Base-by-base conservation (phyloP, 257 asterid genomes). In the Solanum paucissectum region DNA sequence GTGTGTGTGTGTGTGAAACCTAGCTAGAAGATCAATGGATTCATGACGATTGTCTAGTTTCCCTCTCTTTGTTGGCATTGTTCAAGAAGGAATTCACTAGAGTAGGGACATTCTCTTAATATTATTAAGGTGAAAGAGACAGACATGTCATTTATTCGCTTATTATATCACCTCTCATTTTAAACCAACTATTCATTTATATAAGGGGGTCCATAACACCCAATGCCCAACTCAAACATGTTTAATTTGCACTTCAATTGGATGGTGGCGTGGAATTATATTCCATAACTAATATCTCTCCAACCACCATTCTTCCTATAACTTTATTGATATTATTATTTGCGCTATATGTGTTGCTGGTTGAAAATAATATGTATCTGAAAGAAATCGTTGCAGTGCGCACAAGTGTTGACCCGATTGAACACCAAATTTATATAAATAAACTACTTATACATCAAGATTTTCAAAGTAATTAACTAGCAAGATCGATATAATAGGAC, bases 331-430 rank as follows among this genome's bases (percentile, higher is more conserved):
- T 5, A 27, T 25, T 69, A 29, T 29, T 69, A 32, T 69, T 68
- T 18, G 1, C 12, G 2, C 2, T 3, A 16, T 4, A 2, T 16
- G 76, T 14, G 12, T 2, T 13, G 2, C 0, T 14, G 12, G 1
- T 69, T 9, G 3, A 14, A 13, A 32, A 11, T n/a, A n/a, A 9
- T 4, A n/a, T 9, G 6, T 62, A 4, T 62, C 16, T 62, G 10
- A 1, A 23, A 4, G 13, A n/a, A 62, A n/a, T n/a, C 10, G 1
- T n/a, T 1, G 2, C 0, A 23, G 0, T 62, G 16, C 2, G 6
- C 20, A 27, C 33, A 14, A 69, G 23, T 49, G 1, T 27, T 69
- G 20, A 58, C 10, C 20, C 2, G 62, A 0, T 58, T 10, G 32
- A 58, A 62, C 71, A 62, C 16, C 71, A 62, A 3, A 3, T 9